These are phyloP conservation scores for Bidens hawaiensis DNA, from an alignment of 140 eudicot genomes.

Conservation along the genomic window DNA sequence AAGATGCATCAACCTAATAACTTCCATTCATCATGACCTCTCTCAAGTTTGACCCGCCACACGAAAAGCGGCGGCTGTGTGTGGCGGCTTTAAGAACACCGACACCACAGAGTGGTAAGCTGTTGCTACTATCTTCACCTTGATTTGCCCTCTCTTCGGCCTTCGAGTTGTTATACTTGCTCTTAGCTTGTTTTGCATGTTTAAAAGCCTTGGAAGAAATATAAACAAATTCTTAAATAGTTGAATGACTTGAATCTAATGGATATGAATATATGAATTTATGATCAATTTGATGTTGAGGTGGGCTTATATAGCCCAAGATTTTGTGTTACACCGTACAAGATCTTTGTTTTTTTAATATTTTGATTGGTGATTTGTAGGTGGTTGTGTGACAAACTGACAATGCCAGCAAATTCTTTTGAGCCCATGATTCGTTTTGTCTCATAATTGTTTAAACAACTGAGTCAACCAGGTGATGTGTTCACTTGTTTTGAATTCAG, in stretches of 20 bases:
- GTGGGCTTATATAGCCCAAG: conserved; percentile 20
- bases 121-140: conserved; percentile 42
- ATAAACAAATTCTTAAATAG: neutral
- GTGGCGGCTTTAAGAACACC: conserved; percentile 27
- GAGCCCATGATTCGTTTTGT: conserved; percentile 32
- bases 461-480: conserved; percentile 21
- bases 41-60: neutral
- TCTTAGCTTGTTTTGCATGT: conserved; percentile 25
- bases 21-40: conserved; percentile 3
- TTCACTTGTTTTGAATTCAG: conserved; percentile 10
- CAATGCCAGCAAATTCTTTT: conserved; percentile 34
- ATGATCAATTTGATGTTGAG: conserved; percentile 16
- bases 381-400: conserved; percentile 29
- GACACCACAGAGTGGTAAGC: conserved; percentile 40
- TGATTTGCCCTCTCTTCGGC: conserved; percentile 48
- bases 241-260: conserved; percentile 23
- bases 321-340: conserved; percentile 18
- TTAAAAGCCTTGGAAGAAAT: conserved; percentile 12
- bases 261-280: too few relatives aligned
- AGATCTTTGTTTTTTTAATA: conserved; percentile 18
- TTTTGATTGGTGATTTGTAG: conserved; percentile 20
- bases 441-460: conserved; percentile 13
- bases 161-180: conserved; percentile 35
- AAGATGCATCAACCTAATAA: conserved; percentile 12
- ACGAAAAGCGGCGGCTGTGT: conserved; percentile 16